A percentile compares a stretch with the other conserved stretches of the same genome.
Conservation (phyloP, 805 yeast species). For the Zygoascus biomembranicola region DNA sequence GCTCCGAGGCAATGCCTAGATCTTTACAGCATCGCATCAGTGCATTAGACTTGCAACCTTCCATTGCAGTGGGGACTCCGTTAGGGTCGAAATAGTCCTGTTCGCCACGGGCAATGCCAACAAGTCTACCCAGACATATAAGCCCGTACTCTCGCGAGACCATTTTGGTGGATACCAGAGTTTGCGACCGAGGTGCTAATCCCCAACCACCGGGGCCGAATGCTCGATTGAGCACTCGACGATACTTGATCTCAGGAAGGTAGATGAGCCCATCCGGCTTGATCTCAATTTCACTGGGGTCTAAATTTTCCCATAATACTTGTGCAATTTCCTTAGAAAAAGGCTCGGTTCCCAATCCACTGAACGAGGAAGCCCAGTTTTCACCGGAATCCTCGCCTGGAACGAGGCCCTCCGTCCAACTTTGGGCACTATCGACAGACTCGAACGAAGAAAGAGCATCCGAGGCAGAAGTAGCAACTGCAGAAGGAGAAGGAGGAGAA, state of each 20-base stretch:
- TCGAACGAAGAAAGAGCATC: not conserved
- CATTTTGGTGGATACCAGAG: constrained; percentile 61
- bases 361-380: constrained; percentile 81
- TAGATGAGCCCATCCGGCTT: constrained; percentile 92
- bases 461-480: not conserved
- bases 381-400: constrained; percentile 4
- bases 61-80: constrained; percentile 91
- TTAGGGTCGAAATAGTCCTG: constrained; percentile 83
- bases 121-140: constrained; percentile 78
- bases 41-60: constrained; percentile 95
- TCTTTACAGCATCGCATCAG: constrained; percentile 98
- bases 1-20: constrained; percentile 89
- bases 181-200: constrained; percentile 83
- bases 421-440: not conserved
- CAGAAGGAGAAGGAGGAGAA: not conserved
- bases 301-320: constrained; percentile 54
- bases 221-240: constrained; percentile 79
- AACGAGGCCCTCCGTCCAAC: not conserved
- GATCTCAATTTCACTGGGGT: constrained; percentile 72
- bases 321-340: constrained; percentile 55
- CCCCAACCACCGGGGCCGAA: constrained; percentile 99
- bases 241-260: constrained; percentile 90
- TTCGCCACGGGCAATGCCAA: constrained; percentile 91
- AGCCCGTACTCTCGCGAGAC: constrained; percentile 88
- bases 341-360: constrained; percentile 76